Evolutionary conservation across 495 filamentous ascomycete species (phyloP), one percentile per base, ranked within the genome.

Genomic region (Symbiotaphrina buchneri): DNA sequence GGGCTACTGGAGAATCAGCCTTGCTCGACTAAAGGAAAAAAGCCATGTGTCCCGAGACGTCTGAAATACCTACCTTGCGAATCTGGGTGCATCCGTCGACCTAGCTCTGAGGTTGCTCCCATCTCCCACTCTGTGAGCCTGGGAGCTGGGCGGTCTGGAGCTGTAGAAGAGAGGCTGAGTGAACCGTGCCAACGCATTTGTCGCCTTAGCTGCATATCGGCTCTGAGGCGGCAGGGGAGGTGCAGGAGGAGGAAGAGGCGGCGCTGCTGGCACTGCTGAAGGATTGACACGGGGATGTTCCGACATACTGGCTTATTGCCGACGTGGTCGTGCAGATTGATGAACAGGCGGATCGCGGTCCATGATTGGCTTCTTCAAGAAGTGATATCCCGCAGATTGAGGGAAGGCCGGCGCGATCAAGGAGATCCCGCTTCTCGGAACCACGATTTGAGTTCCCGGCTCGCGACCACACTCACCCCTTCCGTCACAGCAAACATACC

Each of bases 111-210:
- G 25, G 16, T 6, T 11, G 35, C 29, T 17, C 11, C 30, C 7
- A 10, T 35, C 35, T 10, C 18, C 25, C 6, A 30, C 34, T 1
- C 40, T 41, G 24, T 41, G 39, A 8, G 40, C 40, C 26, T 61
- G 56, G 33, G 63, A 56, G 43, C 58, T 65, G 4, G 63, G 54
- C 32, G 65, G 62, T 41, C 64, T 47, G 32, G 65, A 64, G 39
- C 53, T 56, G 21, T 61, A 60, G 30, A 62, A 55, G 43, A 68
- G 63, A 6, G 62, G 61, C 39, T 65, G 63, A 28, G 65, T 61
- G 33, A 71, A 59, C 34, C 65, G 54, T 31, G 62, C 58, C 27
- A 70, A 46, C 36, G 64, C 63, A 47, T 55, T 65, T 36, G 55
- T 58, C 28, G 61, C 60, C 33, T 56, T 51, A 39, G 53, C 51